These are phyloP conservation scores for Starmerella ratchasimensis DNA, from an alignment of 805 yeast species.

Conservation along the genomic window DNA sequence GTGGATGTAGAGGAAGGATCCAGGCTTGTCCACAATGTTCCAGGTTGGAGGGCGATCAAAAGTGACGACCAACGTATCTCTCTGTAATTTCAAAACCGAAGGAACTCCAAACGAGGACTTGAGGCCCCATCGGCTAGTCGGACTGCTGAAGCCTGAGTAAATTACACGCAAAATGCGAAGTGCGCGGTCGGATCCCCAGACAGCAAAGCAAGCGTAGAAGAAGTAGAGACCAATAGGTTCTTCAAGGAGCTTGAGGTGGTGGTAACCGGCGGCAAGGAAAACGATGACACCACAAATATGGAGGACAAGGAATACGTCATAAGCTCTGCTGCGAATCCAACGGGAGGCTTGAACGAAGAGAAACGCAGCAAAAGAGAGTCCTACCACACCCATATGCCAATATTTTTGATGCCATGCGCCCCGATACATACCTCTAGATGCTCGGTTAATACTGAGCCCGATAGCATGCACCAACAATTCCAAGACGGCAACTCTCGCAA, in stretches of 20 bases:
- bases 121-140: background rate
- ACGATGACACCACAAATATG: slow-evolving; percentile 41
- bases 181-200: slow-evolving; percentile 61
- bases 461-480: slow-evolving; percentile 21
- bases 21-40: slow-evolving; percentile 34
- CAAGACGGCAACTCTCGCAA: slow-evolving; percentile 20
- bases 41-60: slow-evolving; percentile 33
- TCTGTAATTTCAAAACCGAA: slow-evolving; percentile 8
- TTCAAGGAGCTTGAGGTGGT: slow-evolving; percentile 29
- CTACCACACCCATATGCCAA: slow-evolving; percentile 20
- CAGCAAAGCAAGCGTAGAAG: slow-evolving; percentile 40
- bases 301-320: slow-evolving; percentile 42
- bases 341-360: slow-evolving; percentile 35
- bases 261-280: slow-evolving; percentile 40
- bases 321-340: slow-evolving; percentile 37
- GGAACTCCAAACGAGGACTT: background rate
- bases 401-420: slow-evolving; percentile 10
- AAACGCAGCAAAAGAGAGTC: slow-evolving; percentile 28
- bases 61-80: slow-evolving; percentile 19
- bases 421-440: slow-evolving; percentile 9
- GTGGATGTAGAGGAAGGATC: slow-evolving; percentile 43
- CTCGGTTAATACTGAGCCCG: slow-evolving; percentile 16
- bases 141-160: slow-evolving; percentile 1
- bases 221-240: slow-evolving; percentile 23
- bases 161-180: slow-evolving; percentile 40